These are phyloP conservation scores for Yamadazyma membranifaciens DNA, from an alignment of 1,139 yeast genomes.

Conservation along the genomic window DNA sequence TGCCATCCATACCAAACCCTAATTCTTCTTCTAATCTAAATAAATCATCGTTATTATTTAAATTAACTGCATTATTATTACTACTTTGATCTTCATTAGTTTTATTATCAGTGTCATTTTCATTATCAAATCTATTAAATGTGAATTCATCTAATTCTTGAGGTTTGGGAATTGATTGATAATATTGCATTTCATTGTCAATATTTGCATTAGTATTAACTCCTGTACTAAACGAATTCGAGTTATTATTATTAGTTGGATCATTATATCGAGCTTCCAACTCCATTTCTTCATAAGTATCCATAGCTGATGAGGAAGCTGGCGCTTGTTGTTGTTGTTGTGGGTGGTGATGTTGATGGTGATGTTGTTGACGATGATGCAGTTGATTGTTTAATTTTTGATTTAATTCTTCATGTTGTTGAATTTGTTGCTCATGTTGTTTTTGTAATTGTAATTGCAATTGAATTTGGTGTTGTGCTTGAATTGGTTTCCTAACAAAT, in stretches of 20 bases:
- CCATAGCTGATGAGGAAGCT: not conserved
- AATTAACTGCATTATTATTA: slow-evolving; percentile 12
- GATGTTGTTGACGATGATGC: slow-evolving; percentile 31
- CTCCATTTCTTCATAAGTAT: slow-evolving; percentile 13
- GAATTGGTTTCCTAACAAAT: slow-evolving; percentile 74
- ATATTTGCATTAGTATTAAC: slow-evolving; percentile 31
- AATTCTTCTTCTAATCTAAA: slow-evolving; percentile 46
- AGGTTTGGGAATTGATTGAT: slow-evolving; percentile 44
- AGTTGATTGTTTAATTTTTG: slow-evolving; percentile 35
- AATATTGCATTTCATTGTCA: slow-evolving; percentile 26
- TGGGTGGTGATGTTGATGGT: slow-evolving; percentile 28
- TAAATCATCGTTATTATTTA: slow-evolving; percentile 24
- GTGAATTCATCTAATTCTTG: slow-evolving; percentile 46
- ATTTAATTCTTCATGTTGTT: slow-evolving; percentile 34
- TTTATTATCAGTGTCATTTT: not conserved
- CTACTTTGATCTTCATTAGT: not conserved
- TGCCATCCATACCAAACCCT: slow-evolving; percentile 49
- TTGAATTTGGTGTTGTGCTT: slow-evolving; percentile 58
- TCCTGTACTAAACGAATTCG: slow-evolving; percentile 20
- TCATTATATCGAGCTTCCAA: slow-evolving; percentile 17
- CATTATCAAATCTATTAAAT: slow-evolving; percentile 18
- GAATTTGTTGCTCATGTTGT: slow-evolving; percentile 27
- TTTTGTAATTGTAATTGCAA: slow-evolving; percentile 36
- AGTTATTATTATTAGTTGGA: slow-evolving; percentile 10
- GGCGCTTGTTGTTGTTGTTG: slow-evolving; percentile 29